Conservation (phyloP, 2,329 filamentous ascomycete species). For the Trichoderma sp. region DNA sequence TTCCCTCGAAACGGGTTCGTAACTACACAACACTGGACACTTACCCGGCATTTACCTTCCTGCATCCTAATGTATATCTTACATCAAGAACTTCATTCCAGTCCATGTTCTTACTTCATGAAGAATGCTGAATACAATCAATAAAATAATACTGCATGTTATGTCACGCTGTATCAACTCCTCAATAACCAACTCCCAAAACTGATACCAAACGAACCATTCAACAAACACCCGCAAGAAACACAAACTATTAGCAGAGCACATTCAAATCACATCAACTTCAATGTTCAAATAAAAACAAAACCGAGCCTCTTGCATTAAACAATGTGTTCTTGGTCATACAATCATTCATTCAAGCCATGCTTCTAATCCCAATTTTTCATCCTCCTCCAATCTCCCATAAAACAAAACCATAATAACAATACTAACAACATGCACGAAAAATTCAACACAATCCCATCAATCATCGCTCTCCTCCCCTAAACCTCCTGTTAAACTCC, state of each 20-base stretch:
- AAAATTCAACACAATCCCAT: neutral
- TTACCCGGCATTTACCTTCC: neutral
- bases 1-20: neutral
- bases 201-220: neutral
- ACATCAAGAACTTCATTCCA: neutral
- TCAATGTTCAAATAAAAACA: neutral
- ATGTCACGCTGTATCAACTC: neutral
- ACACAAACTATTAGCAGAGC: too few species aligned
- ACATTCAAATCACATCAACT: neutral
- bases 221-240: too few species aligned
- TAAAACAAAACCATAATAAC: neutral
- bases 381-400: neutral
- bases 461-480: constrained; percentile 34
- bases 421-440: neutral
- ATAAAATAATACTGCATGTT: neutral
- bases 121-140: neutral
- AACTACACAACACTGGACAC: neutral
- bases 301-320: neutral
- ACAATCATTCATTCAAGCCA: neutral
- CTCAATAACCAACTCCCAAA: neutral
- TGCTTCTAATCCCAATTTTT: neutral
- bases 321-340: neutral
- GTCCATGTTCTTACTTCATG: neutral
- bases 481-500: constrained; percentile 64
- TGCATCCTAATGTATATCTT: neutral